Base-by-base conservation (phyloP, 208 protist species). In the Trypanosoma vivax region DNA sequence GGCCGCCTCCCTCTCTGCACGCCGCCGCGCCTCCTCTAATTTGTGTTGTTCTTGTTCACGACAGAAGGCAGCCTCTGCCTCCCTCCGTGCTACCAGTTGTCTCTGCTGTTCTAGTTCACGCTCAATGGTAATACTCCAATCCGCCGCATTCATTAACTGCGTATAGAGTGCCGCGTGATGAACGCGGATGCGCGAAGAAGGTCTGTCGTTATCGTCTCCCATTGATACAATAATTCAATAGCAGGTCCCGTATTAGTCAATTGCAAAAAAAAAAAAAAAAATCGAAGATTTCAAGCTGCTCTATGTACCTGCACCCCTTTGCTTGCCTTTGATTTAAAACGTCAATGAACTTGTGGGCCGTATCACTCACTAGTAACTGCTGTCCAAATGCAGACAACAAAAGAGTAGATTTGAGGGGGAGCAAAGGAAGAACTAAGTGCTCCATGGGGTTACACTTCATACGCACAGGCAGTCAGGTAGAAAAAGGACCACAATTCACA, bases 161-260 rank as follows among this genome's bases (percentile, higher is more conserved):
- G 50, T 50, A 43, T 75, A 72, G 4, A 73, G 39, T 18, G 37
- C 50, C 2, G 60, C 30, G 62, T 79, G 50, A 45, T 79, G 61
- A 37, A 79, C 65, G 19, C 55, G 53, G 34, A 73, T 61, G 21
- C 50, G 41, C 4, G 34, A 50, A 3, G 49, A 50, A 9, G 52
- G 25, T 1, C 3, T 13, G 11, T 2, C n/a, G 13, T 59, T 10
- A 9, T 18, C 39, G 39, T 7, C 39, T 19, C 10, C 39, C 39
- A 43, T 43, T 21, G 39, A n/a, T n/a, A n/a, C n/a, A n/a, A n/a
- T n/a, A n/a, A n/a, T n/a, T n/a, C n/a, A n/a, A n/a, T n/a, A n/a
- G n/a, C n/a, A n/a, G n/a, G n/a, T n/a, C n/a, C n/a, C n/a, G n/a
- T n/a, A n/a, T n/a, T n/a, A n/a, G n/a, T n/a, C n/a, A n/a, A n/a